Percentiles rank a stretch among this genome's conserved stretches.
These are phyloP conservation scores for Globisporangium paroecandrum DNA, from an alignment of 352 stramenopile species.

Conservation along the genomic window DNA sequence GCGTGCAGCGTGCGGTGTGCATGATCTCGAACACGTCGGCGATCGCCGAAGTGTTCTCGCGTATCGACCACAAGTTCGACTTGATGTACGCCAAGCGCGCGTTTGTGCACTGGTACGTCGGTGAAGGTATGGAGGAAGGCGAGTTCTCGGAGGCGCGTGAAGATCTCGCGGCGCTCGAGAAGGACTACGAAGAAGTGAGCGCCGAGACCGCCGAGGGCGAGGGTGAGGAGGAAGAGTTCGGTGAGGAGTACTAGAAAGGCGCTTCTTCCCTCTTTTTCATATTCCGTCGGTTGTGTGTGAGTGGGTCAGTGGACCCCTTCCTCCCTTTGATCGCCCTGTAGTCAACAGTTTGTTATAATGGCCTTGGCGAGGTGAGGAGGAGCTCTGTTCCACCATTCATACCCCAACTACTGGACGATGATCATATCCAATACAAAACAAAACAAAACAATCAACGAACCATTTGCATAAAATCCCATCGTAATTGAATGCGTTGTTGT, in stretches of 20 bases:
- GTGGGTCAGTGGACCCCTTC: background rate
- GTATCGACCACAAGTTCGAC: constrained; percentile 99
- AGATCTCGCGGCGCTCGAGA: constrained; percentile 97
- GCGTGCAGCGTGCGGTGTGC: constrained; percentile 97
- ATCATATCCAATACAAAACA: background rate
- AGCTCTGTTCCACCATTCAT: background rate
- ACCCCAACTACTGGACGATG: background rate
- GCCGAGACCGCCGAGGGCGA: constrained; percentile 93
- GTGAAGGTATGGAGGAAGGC: constrained; percentile 99
- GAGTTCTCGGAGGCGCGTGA: constrained; percentile 99
- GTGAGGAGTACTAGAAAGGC: constrained; percentile 80
- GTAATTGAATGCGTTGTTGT: background rate
- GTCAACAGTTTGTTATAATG: background rate
- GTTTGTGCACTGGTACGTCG: constrained; percentile 99
- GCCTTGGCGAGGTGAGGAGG: background rate
- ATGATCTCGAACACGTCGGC: constrained; percentile 99
- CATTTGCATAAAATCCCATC: background rate
- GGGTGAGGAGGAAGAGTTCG: constrained; percentile 91
- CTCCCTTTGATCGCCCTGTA: background rate
- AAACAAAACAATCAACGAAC: background rate
- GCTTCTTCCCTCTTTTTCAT: background rate
- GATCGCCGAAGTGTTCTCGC: constrained; percentile 97
- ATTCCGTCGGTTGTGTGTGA: background rate
- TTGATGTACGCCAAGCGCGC: constrained; percentile 99
- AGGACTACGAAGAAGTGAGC: constrained; percentile 99